Conservation (phyloP, 2,329 filamentous ascomycete species). For the Exserohilum rostratum region DNA sequence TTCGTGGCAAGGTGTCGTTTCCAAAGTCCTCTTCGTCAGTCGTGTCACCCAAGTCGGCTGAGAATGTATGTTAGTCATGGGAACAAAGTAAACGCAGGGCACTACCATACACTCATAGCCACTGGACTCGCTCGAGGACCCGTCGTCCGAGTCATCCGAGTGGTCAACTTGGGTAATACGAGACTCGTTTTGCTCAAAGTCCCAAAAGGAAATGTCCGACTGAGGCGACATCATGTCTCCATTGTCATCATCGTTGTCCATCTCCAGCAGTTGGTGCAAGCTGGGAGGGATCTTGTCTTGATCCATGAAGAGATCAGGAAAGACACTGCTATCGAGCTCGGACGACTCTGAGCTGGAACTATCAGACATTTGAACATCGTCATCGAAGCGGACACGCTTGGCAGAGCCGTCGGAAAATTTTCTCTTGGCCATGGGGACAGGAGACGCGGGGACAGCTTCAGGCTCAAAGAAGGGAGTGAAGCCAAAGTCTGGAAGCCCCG, state of each 20-base stretch:
- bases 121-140: constrained; percentile 57
- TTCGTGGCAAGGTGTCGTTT: constrained; percentile 55
- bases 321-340: constrained; percentile 69
- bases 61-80: constrained; percentile 53
- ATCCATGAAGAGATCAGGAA: constrained; percentile 78
- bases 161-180: constrained; percentile 40
- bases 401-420: constrained; percentile 49
- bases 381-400: constrained; percentile 76
- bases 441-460: constrained; percentile 52
- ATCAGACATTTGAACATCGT: constrained; percentile 69
- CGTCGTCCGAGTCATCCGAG: constrained; percentile 44
- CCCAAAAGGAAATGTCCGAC: constrained; percentile 64
- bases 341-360: constrained; percentile 53
- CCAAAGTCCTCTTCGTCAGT: constrained; percentile 58
- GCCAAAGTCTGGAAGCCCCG: constrained; percentile 37
- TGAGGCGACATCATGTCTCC: constrained; percentile 56
- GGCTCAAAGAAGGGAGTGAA: constrained; percentile 48
- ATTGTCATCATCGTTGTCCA: constrained; percentile 48
- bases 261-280: constrained; percentile 75
- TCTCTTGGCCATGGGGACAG: constrained; percentile 39
- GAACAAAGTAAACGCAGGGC: constrained; percentile 22
- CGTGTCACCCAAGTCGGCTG: constrained; percentile 66
- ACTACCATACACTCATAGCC: constrained; percentile 64
- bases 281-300: constrained; percentile 74
- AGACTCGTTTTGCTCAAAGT: constrained; percentile 60